Evolutionary conservation across 2,329 filamentous ascomycete species (phyloP).

Genomic region (Apiospora malaysiana): DNA sequence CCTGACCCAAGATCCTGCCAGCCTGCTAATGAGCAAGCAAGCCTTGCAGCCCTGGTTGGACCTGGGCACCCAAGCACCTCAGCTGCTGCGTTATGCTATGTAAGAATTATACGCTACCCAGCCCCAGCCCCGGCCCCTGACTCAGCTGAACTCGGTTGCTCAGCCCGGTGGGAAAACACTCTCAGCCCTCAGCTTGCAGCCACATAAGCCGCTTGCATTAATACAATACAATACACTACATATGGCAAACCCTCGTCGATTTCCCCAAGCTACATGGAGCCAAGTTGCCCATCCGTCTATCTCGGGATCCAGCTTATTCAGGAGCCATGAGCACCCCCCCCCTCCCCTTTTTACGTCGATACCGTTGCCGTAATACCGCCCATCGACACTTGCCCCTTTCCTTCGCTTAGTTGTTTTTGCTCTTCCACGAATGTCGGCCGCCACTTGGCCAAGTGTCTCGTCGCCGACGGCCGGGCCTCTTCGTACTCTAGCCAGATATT

Average conservation of each 20-base stretch:
- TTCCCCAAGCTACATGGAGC: not conserved
- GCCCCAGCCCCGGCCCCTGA: too few species aligned
- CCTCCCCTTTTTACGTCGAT: not conserved
- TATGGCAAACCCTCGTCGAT: not conserved
- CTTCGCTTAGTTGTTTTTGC: constrained; percentile 1
- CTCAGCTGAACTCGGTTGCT: too few species aligned
- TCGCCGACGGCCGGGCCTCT: constrained; percentile 66
- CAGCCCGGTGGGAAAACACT: too few species aligned
- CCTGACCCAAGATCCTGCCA: not conserved
- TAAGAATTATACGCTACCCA: too few species aligned
- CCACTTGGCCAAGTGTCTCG: constrained; percentile 67
- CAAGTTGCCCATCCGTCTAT: not conserved
- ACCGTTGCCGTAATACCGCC: not conserved
- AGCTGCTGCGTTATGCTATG: too few species aligned
- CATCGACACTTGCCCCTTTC: not conserved
- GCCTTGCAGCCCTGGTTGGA: not conserved
- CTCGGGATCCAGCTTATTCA: not conserved
- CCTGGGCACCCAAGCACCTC: too few species aligned
- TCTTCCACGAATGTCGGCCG: constrained; percentile 58
- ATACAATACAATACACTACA: not conserved
- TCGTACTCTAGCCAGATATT: constrained; percentile 72
- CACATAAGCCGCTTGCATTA: not conserved
- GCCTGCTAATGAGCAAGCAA: not conserved
- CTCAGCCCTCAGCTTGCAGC: too few species aligned
- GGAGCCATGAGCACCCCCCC: not conserved